phyloP scores from a whole-genome alignment of 805 yeast species.

The Wickerhamiella domercqiae region DNA sequence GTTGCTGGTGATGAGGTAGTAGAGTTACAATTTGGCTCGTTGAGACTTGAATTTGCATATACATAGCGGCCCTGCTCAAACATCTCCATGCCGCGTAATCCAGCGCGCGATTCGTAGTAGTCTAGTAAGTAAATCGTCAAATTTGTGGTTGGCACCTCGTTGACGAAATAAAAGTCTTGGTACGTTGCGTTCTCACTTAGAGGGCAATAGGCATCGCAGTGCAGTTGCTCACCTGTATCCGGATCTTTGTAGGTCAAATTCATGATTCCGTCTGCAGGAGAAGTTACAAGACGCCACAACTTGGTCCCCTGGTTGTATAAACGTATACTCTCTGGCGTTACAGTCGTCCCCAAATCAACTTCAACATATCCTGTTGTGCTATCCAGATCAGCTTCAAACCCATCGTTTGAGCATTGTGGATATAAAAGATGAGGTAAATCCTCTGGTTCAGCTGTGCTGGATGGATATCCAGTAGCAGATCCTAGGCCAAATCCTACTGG shows the following conservation, averaged over 20 bases:
- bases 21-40: background rate
- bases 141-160: conserved; percentile 43
- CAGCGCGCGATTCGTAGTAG: conserved; percentile 57
- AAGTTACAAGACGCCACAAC: conserved; percentile 55
- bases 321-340: conserved; percentile 57
- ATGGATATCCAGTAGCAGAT: conserved; percentile 8
- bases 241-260: conserved; percentile 79
- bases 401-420: conserved; percentile 29
- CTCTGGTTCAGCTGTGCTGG: background rate
- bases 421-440: conserved; percentile 33
- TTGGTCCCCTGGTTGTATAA: conserved; percentile 42
- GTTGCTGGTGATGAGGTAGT: background rate
- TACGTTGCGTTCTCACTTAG: conserved; percentile 33
- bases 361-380: conserved; percentile 10
- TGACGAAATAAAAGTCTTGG: conserved; percentile 73
- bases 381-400: conserved; percentile 13
- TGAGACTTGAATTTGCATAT: conserved; percentile 46
- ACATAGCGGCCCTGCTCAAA: conserved; percentile 42
- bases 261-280: conserved; percentile 81
- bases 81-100: conserved; percentile 56
- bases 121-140: conserved; percentile 48
- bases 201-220: conserved; percentile 88
- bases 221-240: conserved; percentile 33
- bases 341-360: conserved; percentile 14
- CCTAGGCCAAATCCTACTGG: conserved; percentile 10